Percentiles rank a stretch among this genome's conserved stretches.
Conservation (phyloP, 768 basidiomycete species). For the Leccinum aurantiacum region DNA sequence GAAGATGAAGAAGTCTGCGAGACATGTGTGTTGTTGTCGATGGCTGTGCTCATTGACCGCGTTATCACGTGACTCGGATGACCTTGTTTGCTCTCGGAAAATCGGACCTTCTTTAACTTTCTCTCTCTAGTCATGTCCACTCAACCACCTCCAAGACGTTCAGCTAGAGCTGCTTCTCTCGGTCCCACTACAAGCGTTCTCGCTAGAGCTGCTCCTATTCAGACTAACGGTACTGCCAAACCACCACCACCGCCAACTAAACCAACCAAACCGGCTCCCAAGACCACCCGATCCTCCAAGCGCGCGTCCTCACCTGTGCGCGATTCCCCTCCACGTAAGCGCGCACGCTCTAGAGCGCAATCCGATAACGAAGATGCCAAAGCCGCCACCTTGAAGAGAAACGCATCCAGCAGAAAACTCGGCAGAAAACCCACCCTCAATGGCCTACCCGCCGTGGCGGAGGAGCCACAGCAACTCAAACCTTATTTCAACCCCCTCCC, state of each 20-base stretch:
- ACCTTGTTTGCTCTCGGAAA: neutral
- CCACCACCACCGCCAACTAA: constrained; percentile 22
- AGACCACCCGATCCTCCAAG: constrained; percentile 37
- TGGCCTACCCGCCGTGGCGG: constrained; percentile 30
- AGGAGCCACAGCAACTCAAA: constrained; percentile 42
- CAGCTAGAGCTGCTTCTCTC: constrained; percentile 50
- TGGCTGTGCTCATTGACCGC: constrained; percentile 17
- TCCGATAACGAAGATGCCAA: constrained; percentile 45
- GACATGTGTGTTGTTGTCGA: neutral
- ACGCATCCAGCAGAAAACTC: constrained; percentile 26
- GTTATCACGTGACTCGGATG: constrained; percentile 22
- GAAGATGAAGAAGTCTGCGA: no score
- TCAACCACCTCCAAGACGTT: constrained; percentile 46
- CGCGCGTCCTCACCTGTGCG: constrained; percentile 51
- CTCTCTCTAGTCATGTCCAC: constrained; percentile 26
- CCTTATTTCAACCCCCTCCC: constrained; percentile 71
- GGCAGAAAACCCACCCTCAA: constrained; percentile 32
- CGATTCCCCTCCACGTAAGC: constrained; percentile 48
- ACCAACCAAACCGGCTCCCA: constrained; percentile 23
- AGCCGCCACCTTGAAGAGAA: constrained; percentile 26
- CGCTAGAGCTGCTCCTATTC: constrained; percentile 32
- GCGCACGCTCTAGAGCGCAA: constrained; percentile 40
- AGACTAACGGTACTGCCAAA: constrained; percentile 31
- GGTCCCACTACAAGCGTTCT: constrained; percentile 34
- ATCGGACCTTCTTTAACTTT: no score